Base-by-base conservation (phyloP, 768 basidiomycete species). In the Kwoniella mangroviensis region DNA sequence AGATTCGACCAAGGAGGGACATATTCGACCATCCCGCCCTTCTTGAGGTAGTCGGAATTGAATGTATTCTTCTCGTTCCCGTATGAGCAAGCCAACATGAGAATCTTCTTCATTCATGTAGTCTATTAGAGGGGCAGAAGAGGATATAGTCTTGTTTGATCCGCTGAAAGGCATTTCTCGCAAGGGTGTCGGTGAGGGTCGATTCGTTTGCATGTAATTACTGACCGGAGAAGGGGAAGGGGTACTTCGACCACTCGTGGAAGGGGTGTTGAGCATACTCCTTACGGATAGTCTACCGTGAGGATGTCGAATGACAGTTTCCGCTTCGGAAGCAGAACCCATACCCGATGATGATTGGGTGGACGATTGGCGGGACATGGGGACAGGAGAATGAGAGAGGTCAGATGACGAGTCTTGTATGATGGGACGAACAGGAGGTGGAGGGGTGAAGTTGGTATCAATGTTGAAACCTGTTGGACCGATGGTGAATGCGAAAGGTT, bases 1-100 rank as follows among this genome's bases (percentile, higher is more conserved):
- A 12, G 22, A 26, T 57, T 75, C 76, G 40, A 67, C 42, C 1
- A 59, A 60, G 11, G 53, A 6, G 1, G 60, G 62, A 12, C 73
- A 69, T 17, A 71, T 15, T 4, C 56, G 40, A 3, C 71, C 73
- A 9, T 60, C 21, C 15, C n/a, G 55, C 28, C 63, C 43, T 13
- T 69, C 56, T 12, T 26, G 17, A 3, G 22, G 17, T 22, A 40
- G 4, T 19, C 69, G 57, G 56, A 72, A 63, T 34, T 42, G 52
- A 19, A 68, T 42, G 54, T 77, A 77, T 53, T 71, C 56, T 15
- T 68, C 68, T 17, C 73, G 55, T 56, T 77, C 76, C 19, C 73
- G 70, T 17, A 72, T 42, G 5, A 77, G 68, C 26, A 64, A 17
- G 15, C 71, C 75, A n/a, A 74, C 68, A 56, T 77, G 75, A 1